Percentiles rank a stretch among this genome's conserved stretches.
These are phyloP conservation scores for Camelina neglecta DNA, from an alignment of 345 rosid genomes.

Conservation along the genomic window DNA sequence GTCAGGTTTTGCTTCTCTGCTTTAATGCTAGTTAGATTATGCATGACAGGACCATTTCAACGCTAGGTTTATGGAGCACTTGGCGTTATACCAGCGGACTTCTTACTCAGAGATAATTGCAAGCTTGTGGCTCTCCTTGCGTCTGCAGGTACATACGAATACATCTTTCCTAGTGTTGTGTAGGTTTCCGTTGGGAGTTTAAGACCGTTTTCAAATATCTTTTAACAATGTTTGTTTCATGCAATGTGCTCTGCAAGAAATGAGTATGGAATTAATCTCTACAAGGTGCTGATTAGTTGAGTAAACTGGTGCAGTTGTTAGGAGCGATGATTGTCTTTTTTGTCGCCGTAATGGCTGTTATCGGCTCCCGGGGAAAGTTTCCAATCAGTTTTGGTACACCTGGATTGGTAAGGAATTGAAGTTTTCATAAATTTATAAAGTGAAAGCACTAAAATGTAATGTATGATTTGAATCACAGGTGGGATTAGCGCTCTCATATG, in stretches of 20 bases:
- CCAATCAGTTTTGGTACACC: conserved; percentile 81
- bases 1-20: conserved; percentile 2
- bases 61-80: conserved; percentile 63
- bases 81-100: conserved; percentile 75
- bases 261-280: background rate
- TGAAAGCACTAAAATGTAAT: background rate
- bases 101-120: conserved; percentile 78
- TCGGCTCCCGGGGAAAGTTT: conserved; percentile 67
- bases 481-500: conserved; percentile 91
- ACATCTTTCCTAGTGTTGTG: background rate
- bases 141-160: conserved; percentile 75
- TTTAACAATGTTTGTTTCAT: conserved; percentile 4
- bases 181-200: conserved; percentile 2
- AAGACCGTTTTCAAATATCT: conserved; percentile 15
- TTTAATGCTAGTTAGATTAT: background rate
- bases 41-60: conserved; percentile 63
- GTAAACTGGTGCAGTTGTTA: conserved; percentile 58
- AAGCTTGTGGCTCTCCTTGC: conserved; percentile 96
- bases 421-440: conserved; percentile 6
- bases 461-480: conserved; percentile 54
- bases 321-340: conserved; percentile 78
- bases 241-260: background rate
- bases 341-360: conserved; percentile 76
- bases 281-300: conserved; percentile 17
- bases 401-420: conserved; percentile 69